Conservation (phyloP, 495 filamentous ascomycete genomes). For the Aspergillus leporis region DNA sequence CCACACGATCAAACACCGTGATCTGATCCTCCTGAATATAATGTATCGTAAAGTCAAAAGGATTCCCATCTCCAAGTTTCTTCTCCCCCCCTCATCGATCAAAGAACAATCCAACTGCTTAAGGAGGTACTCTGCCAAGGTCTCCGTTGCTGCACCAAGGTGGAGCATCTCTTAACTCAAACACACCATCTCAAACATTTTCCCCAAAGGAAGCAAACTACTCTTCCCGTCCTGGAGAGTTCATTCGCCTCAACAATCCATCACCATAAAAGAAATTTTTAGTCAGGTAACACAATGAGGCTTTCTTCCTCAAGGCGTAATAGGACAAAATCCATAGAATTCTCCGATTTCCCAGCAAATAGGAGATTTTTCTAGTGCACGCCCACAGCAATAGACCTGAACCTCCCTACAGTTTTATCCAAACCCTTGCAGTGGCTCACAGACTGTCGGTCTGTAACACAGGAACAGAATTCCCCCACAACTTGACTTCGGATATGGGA, state of each 20-base stretch:
- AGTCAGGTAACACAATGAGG: not conserved
- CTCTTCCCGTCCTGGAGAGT: constrained; percentile 11
- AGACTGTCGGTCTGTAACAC: not conserved
- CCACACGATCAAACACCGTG: not conserved
- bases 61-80: not conserved
- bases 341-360: not conserved
- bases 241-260: constrained; percentile 5
- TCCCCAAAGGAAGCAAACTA: constrained; percentile 6
- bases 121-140: not conserved
- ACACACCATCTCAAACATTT: constrained; percentile 13
- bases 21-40: too few species aligned
- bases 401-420: not conserved
- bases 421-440: not conserved
- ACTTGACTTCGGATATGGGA: not conserved
- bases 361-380: not conserved
- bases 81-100: not conserved
- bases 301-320: not conserved
- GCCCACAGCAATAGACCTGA: not conserved
- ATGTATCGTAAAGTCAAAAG: not conserved
- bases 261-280: not conserved
- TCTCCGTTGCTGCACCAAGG: constrained; percentile 8
- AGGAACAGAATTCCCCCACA: not conserved
- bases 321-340: not conserved
- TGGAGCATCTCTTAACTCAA: constrained; percentile 20
- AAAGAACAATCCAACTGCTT: not conserved